Base-by-base conservation (phyloP, 768 basidiomycete species). In the Phanerochaete sordida region DNA sequence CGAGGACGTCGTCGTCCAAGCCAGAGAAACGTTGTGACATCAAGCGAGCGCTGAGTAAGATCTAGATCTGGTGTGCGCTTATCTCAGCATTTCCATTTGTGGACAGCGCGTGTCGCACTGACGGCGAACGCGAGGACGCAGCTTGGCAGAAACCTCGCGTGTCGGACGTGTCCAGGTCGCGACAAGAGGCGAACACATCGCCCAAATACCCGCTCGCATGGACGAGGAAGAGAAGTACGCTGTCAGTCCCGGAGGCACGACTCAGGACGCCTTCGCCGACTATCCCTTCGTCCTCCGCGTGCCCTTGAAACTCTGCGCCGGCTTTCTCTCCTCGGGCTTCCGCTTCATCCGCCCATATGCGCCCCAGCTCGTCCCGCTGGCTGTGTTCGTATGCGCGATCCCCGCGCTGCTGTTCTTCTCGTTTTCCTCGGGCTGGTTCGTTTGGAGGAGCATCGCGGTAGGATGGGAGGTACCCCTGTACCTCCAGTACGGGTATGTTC, bases 401-500 rank as follows among this genome's bases (percentile, higher is more conserved):
- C 91, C 91, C 3, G 66, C 91, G 1, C 65, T 89, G 30, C 64
- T 85, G 31, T 67, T 84, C 64, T 71, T 88, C 4, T 90, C 91
- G 12, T 62, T 83, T 16, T 79, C 81, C 61, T 86, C 91, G 9
- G 91, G 91, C 2, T 85, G 81, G 75, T 72, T 85, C 52, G 88
- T 93, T 3, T 92, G 91, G 89, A 84, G 76, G 63, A 88, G 76
- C 64, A 77, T 85, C 4, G 87, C 90, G 13, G 80, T 84, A 5
- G 79, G 83, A 31, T 94, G 92, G 92, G 78, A 86, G 60, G 72
- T 80, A 12, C 81, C 85, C 15, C 61, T 91, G 23, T 84, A 85
- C 69, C 76, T 94, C 21, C 90, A 92, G 76, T 94, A 93, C 64
- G 91, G 91, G 91, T 92, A 71, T 69, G 58, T 15, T 8, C 21